Conservation (phyloP, 768 basidiomycete genomes). For the Leccinum subtestaceum region DNA sequence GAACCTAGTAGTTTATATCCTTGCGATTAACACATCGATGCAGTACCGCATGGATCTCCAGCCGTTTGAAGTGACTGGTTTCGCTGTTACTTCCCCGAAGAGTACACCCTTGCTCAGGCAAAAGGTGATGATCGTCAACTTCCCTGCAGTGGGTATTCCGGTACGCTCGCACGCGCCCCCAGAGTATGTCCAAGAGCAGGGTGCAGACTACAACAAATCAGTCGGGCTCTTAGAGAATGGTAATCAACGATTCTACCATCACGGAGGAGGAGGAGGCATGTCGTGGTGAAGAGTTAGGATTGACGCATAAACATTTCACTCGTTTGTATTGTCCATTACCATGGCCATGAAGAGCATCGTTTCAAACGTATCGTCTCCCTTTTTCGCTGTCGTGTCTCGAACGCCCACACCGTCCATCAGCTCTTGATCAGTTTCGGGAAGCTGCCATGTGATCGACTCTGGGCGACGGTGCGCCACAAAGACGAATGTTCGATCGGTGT, state of each 20-base stretch:
- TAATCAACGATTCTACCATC: slow-evolving; percentile 47
- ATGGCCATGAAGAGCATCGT: slow-evolving; percentile 49
- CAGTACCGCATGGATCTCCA: slow-evolving; percentile 45
- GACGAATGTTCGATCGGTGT: slow-evolving; percentile 47
- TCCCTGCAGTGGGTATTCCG: slow-evolving; percentile 38
- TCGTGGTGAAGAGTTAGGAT: background rate
- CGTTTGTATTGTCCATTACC: slow-evolving; percentile 6
- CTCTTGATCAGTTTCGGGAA: slow-evolving; percentile 51
- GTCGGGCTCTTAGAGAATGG: slow-evolving; percentile 54
- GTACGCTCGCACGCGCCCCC: slow-evolving; percentile 51
- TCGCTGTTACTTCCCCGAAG: slow-evolving; percentile 27
- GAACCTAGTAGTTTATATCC: background rate
- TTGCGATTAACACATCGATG: slow-evolving; percentile 13
- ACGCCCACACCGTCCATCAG: slow-evolving; percentile 60
- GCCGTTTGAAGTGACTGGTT: slow-evolving; percentile 43
- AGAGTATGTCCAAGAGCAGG: slow-evolving; percentile 43
- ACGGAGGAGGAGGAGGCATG: slow-evolving; percentile 14
- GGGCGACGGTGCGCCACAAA: slow-evolving; percentile 59
- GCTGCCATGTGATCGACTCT: slow-evolving; percentile 55
- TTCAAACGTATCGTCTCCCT: slow-evolving; percentile 72
- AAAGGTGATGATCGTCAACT: slow-evolving; percentile 38
- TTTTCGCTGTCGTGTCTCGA: slow-evolving; percentile 38
- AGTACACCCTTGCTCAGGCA: slow-evolving; percentile 38
- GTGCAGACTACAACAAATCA: slow-evolving; percentile 49
- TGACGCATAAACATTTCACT: background rate